Base-by-base conservation (phyloP, 768 basidiomycete genomes). In the Mycena rebaudengoi region DNA sequence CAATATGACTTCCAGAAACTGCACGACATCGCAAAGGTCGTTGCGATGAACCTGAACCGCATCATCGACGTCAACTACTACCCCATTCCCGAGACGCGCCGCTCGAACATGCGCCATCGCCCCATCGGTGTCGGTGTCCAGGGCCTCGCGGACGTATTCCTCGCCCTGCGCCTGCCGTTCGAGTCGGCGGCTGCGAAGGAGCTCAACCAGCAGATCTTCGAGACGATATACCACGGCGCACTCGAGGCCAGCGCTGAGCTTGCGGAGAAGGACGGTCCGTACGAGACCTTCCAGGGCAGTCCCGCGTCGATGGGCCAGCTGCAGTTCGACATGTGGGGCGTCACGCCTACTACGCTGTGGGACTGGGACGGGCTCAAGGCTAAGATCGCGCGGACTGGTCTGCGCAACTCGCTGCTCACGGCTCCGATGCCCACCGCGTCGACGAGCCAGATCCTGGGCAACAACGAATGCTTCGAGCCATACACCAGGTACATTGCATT, bases 351-450 rank as follows among this genome's bases (percentile, higher is more conserved):
- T 54, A 6, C 43, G 33, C 83, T 93, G 26, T 94, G 91, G 91
- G 90, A 94, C 72, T 94, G 91, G 91, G 68, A 80, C 3, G 71
- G 77, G 66, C 79, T 93, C 71, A 92, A 92, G 80, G 88, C 82
- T 68, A 88, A 89, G 74, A 87, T 94, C 59, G 84, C 85, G n/a
- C 72, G 81, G 68, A 78, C 83, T 68, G 92, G 92, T 54, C 73
- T 94, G 48, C 76, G 92, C 62, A 94, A 94, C 83, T 91, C 91
- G 32, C 77, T 93, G 20, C 80, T 94, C n/a, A 75, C 90, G 60
- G 88, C 92, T 0, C 91, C 91, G n/a, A 94, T 94, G 92, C 92
- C 92, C 4, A 94, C 92, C 23, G 92, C 91, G 7, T 91, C 90
- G 28, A 94, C 92, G 5, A 89, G 88, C 69, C 92, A 94, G 77